Percentiles rank a stretch among this genome's conserved stretches.
Evolutionary conservation across 2,329 filamentous ascomycete genomes (phyloP).

Genomic region (Calonectria ilicicola): DNA sequence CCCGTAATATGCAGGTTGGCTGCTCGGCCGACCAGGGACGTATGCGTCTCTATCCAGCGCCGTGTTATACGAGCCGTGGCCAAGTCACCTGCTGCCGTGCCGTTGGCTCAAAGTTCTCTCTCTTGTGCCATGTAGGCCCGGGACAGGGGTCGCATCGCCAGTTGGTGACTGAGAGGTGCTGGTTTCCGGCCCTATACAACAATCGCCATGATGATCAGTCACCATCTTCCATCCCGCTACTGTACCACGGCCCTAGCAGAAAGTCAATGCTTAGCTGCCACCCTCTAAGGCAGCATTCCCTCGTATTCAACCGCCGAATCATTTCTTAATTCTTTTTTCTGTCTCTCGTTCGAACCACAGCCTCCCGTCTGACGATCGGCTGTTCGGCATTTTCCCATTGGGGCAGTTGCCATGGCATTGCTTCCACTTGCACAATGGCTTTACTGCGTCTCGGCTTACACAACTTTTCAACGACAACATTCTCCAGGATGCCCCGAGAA

Average conservation of each 20-base stretch:
- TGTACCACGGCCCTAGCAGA: neutral
- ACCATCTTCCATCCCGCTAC: neutral
- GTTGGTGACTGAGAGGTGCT: neutral
- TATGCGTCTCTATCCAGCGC: neutral
- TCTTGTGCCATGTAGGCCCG: neutral
- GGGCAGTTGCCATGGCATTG: neutral
- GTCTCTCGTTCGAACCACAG: neutral
- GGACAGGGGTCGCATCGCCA: neutral
- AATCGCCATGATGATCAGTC: neutral
- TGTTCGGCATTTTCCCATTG: slow-evolving; percentile 15
- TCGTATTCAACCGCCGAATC: slow-evolving; percentile 40
- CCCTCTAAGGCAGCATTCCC: slow-evolving; percentile 32
- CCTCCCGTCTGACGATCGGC: neutral
- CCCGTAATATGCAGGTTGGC: slow-evolving; percentile 20
- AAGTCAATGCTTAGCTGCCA: slow-evolving; percentile 26
- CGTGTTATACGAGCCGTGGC: neutral
- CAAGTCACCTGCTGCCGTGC: neutral
- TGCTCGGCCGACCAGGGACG: slow-evolving; percentile 7
- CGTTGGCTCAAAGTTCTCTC: neutral
- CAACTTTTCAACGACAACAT: neutral
- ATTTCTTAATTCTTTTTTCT: slow-evolving; percentile 8
- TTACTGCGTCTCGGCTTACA: neutral
- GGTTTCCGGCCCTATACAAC: neutral
- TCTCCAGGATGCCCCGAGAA: slow-evolving; percentile 8
- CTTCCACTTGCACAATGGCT: neutral